Percentiles rank a stretch among this genome's conserved stretches.
These are phyloP conservation scores for Crithidia sp. DNA, from an alignment of 208 protist species.

Conservation along the genomic window DNA sequence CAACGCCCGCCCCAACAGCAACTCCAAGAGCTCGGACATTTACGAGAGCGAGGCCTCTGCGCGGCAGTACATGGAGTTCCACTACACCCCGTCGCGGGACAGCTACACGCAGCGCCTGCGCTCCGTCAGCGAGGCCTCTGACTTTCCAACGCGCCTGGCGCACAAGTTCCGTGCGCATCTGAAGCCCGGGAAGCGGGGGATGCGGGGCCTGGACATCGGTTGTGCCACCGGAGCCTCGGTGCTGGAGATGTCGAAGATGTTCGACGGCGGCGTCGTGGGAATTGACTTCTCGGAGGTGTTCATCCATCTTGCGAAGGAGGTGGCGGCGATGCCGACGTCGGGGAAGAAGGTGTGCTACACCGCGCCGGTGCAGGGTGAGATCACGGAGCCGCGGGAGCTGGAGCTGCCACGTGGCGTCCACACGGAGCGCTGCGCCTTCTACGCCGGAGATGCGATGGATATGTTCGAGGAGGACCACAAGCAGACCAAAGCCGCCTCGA, in stretches of 20 bases:
- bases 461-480: constrained; percentile 48
- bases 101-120: constrained; percentile 54
- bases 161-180: constrained; percentile 59
- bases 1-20: constrained; percentile 3
- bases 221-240: constrained; percentile 83
- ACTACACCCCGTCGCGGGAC: constrained; percentile 65
- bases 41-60: constrained; percentile 70
- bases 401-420: constrained; percentile 30
- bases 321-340: constrained; percentile 20
- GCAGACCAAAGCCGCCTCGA: constrained; percentile 18
- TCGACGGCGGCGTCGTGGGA: constrained; percentile 69
- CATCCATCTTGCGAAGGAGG: constrained; percentile 68
- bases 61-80: constrained; percentile 87
- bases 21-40: constrained; percentile 50
- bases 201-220: constrained; percentile 75
- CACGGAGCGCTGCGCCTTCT: constrained; percentile 60
- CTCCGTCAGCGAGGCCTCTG: constrained; percentile 56
- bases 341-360: constrained; percentile 49
- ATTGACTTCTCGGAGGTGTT: constrained; percentile 81
- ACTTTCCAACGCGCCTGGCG: constrained; percentile 74
- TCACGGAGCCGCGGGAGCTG: constrained; percentile 43
- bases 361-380: constrained; percentile 67
- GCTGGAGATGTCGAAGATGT: constrained; percentile 85
- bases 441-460: constrained; percentile 69
- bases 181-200: constrained; percentile 20